Evolutionary conservation across 2,329 filamentous ascomycete species (phyloP).

Genomic region (Ceratocystiopsis brevicomis): DNA sequence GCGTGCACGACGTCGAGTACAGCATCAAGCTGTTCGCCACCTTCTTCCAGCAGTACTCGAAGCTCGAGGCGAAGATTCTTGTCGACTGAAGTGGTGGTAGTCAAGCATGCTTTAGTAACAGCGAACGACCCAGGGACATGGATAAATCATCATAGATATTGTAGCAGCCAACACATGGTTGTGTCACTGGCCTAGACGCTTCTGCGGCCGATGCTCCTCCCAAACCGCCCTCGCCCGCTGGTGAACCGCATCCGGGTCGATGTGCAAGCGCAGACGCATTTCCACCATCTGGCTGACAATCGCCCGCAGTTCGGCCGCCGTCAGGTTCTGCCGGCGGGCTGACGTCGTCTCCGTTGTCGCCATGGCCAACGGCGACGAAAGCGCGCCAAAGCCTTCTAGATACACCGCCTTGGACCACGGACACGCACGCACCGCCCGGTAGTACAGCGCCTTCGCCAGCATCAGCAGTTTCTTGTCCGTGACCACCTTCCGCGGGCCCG

Average conservation of each 20-base stretch:
- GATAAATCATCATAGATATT: no score
- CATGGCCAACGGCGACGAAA: conserved; percentile 23
- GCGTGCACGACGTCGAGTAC: conserved; percentile 70
- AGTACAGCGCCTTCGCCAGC: conserved; percentile 27
- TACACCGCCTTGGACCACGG: conserved; percentile 30
- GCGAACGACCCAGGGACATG: no score
- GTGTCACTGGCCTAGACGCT: not conserved
- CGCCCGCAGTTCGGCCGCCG: conserved; percentile 27
- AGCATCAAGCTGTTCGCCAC: conserved; percentile 70
- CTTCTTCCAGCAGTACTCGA: conserved; percentile 74
- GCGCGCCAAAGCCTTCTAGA: conserved; percentile 28
- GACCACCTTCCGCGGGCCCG: conserved; percentile 9
- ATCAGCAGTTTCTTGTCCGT: conserved; percentile 4
- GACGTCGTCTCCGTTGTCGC: conserved; percentile 28
- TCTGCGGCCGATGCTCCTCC: not conserved
- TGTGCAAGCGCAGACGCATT: conserved; percentile 9
- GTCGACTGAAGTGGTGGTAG: conserved; percentile 43
- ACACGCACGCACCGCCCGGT: conserved; percentile 26
- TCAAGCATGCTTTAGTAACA: no score
- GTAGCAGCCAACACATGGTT: not conserved
- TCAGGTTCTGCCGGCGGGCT: conserved; percentile 15
- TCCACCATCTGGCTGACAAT: conserved; percentile 14
- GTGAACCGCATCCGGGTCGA: conserved; percentile 7
- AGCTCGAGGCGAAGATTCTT: conserved; percentile 62
- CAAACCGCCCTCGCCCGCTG: conserved; percentile 2